A percentile compares a stretch with the other conserved stretches of the same genome.
Conservation (phyloP, 2,329 filamentous ascomycete genomes). For the Hymenoscyphus repandus region DNA sequence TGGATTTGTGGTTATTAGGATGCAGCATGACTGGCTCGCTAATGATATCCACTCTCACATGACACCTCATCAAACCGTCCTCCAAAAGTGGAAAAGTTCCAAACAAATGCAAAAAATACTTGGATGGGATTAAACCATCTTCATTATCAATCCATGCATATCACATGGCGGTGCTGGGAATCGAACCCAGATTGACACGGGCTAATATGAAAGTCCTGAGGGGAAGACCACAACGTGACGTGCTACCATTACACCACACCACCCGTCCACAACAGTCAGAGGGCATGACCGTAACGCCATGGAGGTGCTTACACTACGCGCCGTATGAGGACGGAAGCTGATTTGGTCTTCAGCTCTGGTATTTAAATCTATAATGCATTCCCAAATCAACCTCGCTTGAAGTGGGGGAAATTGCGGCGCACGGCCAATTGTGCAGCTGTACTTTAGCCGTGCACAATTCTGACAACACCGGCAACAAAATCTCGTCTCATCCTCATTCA, state of each 20-base stretch:
- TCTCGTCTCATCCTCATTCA: no score
- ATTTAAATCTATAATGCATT: background rate
- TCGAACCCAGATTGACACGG: constrained; percentile 34
- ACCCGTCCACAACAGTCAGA: background rate
- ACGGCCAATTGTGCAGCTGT: no score
- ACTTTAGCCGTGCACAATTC: no score
- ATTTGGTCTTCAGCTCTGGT: background rate
- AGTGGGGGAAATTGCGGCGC: no score
- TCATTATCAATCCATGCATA: constrained; percentile 23
- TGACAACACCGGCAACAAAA: no score
- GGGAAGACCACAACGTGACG: constrained; percentile 29
- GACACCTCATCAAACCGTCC: no score
- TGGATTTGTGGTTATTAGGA: no score
- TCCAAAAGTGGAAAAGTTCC: no score
- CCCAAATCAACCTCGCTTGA: no score
- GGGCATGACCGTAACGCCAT: background rate
- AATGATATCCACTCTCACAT: no score
- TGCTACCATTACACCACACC: constrained; percentile 28
- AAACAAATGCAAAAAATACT: constrained; percentile 20
- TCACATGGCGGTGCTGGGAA: constrained; percentile 31
- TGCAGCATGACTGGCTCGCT: no score
- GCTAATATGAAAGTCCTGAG: constrained; percentile 15
- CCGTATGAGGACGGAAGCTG: constrained; percentile 15
- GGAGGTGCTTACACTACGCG: constrained; percentile 7
- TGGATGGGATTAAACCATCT: constrained; percentile 25